Evolutionary conservation across 1,139 yeast species (phyloP).

Genomic region (Kazachstania sp.): DNA sequence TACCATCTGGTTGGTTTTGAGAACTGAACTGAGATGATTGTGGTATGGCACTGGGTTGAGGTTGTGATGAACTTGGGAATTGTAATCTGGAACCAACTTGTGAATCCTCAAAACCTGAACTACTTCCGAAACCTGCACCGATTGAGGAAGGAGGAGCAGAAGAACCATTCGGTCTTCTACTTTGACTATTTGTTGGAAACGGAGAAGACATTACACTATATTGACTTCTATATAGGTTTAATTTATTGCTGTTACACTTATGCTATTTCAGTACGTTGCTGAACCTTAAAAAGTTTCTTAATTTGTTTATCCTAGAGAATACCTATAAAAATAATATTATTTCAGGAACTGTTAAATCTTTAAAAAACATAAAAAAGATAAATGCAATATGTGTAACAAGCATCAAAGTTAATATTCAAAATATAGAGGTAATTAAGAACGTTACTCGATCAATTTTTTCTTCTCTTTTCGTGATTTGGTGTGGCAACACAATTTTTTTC

Average conservation of each 20-base stretch:
- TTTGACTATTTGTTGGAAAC: slow-evolving; percentile 14
- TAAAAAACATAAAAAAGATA: neutral
- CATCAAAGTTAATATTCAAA: too few species aligned
- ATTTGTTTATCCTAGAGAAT: too few species aligned
- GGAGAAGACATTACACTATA: slow-evolving; percentile 15
- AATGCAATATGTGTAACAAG: too few species aligned
- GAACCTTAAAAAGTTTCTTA: too few species aligned
- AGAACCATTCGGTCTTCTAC: slow-evolving; percentile 20
- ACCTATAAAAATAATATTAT: too few species aligned
- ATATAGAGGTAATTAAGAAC: too few species aligned
- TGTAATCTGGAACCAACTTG: slow-evolving; percentile 19
- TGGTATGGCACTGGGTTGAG: slow-evolving; percentile 13
- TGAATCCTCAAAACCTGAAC: slow-evolving; percentile 23
- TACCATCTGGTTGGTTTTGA: slow-evolving; percentile 15
- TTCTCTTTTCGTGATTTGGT: neutral
- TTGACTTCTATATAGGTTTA: neutral
- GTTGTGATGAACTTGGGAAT: slow-evolving; percentile 32
- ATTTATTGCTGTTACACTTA: too few species aligned
- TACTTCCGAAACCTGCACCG: slow-evolving; percentile 27
- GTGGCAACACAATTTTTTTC: neutral
- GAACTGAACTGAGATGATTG: slow-evolving; percentile 19
- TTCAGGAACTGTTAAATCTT: neutral
- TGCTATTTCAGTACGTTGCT: too few species aligned
- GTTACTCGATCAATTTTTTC: neutral
- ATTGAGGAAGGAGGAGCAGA: slow-evolving; percentile 32